Percentiles rank a stretch among this genome's conserved stretches.
Evolutionary conservation across 164 flowering plant species (phyloP).

Genomic region (Saururus chinensis): DNA sequence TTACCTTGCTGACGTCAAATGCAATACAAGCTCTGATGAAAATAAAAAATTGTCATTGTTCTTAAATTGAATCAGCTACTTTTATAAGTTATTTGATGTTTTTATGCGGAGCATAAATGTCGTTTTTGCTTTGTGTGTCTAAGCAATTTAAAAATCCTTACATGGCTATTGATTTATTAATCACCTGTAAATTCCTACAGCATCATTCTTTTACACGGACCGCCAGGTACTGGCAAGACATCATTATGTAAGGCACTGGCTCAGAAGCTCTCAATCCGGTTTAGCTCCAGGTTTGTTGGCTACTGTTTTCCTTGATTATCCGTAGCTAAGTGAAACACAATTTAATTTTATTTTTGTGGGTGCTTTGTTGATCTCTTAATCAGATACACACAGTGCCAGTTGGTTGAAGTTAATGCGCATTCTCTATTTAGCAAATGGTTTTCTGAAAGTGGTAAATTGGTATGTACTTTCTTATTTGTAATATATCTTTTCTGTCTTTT

Average conservation of each 20-base stretch:
- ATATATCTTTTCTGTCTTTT: not conserved
- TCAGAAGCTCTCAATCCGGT: slow-evolving; percentile 87
- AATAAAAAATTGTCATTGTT: not conserved
- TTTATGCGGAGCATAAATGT: not conserved
- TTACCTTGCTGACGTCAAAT: too few relatives aligned
- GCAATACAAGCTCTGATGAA: too few relatives aligned
- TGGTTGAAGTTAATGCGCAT: slow-evolving; percentile 98
- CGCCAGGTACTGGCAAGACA: slow-evolving; percentile 99
- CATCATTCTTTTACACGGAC: slow-evolving; percentile 93
- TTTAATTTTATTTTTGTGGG: not conserved
- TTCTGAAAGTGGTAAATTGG: slow-evolving; percentile 99
- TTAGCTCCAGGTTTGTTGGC: slow-evolving; percentile 50
- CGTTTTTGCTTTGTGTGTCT: not conserved
- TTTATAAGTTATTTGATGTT: not conserved
- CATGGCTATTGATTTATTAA: too few relatives aligned
- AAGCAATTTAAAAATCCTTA: not conserved
- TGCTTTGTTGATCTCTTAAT: slow-evolving; percentile 9
- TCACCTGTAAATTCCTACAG: slow-evolving; percentile 26
- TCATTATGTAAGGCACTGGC: slow-evolving; percentile 96
- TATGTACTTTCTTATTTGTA: slow-evolving; percentile 18
- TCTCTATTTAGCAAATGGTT: slow-evolving; percentile 99
- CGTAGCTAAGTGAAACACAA: not conserved
- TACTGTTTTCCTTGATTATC: not conserved
- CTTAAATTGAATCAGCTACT: too few relatives aligned
- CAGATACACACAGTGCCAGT: slow-evolving; percentile 88